Conservation (phyloP, 129 eudicot genomes). For the Artemisia tridentata region DNA sequence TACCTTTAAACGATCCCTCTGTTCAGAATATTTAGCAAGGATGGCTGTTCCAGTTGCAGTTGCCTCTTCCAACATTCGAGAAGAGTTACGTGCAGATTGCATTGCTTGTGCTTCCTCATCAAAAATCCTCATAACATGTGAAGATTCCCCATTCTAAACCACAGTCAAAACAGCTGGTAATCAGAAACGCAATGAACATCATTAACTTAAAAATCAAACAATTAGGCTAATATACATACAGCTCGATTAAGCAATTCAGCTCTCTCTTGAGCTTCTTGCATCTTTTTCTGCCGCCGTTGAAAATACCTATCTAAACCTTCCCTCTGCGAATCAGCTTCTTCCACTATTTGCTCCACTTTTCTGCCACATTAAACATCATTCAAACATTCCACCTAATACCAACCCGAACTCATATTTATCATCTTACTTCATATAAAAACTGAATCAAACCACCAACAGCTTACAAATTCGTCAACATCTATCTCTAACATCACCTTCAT, state of each 20-base stretch:
- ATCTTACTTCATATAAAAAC: constrained; percentile 34
- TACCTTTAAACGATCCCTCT: constrained; percentile 85
- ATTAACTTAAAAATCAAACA: background rate
- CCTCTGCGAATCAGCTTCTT: constrained; percentile 88
- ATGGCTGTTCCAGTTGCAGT: constrained; percentile 76
- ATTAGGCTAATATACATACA: constrained; percentile 41
- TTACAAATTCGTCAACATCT: background rate
- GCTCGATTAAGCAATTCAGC: constrained; percentile 89
- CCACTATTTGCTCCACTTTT: constrained; percentile 90
- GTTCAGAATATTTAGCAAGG: constrained; percentile 74
- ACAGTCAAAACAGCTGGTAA: constrained; percentile 26
- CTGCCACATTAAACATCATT: constrained; percentile 34
- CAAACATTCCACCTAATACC: no score
- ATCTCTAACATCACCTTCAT: background rate
- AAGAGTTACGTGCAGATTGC: constrained; percentile 60
- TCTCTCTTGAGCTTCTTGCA: constrained; percentile 90
- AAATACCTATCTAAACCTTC: constrained; percentile 80
- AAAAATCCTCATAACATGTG: constrained; percentile 74
- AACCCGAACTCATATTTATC: constrained; percentile 32
- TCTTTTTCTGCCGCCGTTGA: constrained; percentile 64
- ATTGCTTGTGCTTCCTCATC: constrained; percentile 88
- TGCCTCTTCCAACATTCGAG: constrained; percentile 75
- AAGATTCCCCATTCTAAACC: constrained; percentile 75
- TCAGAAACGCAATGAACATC: background rate
- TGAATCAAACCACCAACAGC: constrained; percentile 11